Percentiles rank a stretch among this genome's conserved stretches.
Conservation (phyloP, 164 flowering plant species). For the Dillenia turbinata region DNA sequence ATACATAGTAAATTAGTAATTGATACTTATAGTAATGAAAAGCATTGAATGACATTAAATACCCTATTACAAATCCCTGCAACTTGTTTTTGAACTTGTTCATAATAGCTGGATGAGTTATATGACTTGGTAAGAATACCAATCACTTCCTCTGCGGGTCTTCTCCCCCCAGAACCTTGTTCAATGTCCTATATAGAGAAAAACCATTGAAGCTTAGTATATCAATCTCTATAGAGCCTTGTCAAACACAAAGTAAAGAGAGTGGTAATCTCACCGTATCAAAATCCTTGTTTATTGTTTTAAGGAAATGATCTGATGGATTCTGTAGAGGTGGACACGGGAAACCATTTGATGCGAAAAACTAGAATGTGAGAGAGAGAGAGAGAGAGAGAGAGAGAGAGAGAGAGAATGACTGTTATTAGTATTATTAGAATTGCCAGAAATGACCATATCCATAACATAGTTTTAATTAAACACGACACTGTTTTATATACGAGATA, state of each 20-base stretch:
- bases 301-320: constrained; percentile 81
- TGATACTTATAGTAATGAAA: too few species aligned
- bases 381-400: too few species aligned
- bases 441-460: neutral
- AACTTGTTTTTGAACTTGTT: constrained; percentile 22
- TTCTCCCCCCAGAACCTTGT: constrained; percentile 24
- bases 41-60: neutral
- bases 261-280: constrained; percentile 37
- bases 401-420: too few species aligned
- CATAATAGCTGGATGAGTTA: constrained; percentile 31
- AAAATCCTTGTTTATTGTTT: constrained; percentile 70
- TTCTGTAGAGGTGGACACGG: constrained; percentile 66
- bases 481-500: too few species aligned
- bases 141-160: constrained; percentile 37
- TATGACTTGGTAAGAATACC: constrained; percentile 39
- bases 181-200: constrained; percentile 23
- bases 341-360: constrained; percentile 60
- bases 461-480: neutral
- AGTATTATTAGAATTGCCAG: too few species aligned
- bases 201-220: neutral
- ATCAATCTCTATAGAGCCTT: neutral
- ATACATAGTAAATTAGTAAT: too few species aligned
- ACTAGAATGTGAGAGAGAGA: constrained; percentile 24
- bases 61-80: constrained; percentile 28
- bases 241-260: too few species aligned